Base-by-base conservation (phyloP, 495 filamentous ascomycete genomes). In the Amniculicola lignicola region DNA sequence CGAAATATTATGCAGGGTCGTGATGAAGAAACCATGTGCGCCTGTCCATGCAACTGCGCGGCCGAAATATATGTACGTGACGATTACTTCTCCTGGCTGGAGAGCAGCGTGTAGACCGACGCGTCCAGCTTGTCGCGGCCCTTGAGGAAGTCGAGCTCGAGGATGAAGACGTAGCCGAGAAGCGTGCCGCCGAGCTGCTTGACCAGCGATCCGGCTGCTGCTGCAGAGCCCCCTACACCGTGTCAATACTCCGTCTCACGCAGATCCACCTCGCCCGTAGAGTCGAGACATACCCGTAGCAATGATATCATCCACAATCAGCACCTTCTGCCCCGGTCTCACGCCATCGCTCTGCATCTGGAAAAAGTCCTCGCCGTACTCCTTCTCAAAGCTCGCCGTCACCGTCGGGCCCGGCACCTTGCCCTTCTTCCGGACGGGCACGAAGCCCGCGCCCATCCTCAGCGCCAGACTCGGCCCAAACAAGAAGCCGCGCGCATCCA, bases 241-340 rank as follows among this genome's bases (percentile, higher is more conserved):
- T 64, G 57, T 59, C 37, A 68, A 46, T 41, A 19, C 19, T 33
- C 27, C 45, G 3, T 47, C 22, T 9, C 37, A 18, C 29, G n/a
- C n/a, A 33, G 29, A 33, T 33, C 9, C 29, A n/a, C 29, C 29
- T 9, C 10, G 37, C 19, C 6, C 6, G 19, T 9, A 40, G 16
- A 18, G 16, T 19, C 16, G 16, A 12, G 37, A 71, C 84, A 69
- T 78, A 95, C 93, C 93, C 57, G 93, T 99, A 28, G 93, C 93
- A 72, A 99, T 97, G 64, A 99, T 92, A 69, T 99, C 93, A 69
- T 99, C 93, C 36, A 99, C 87, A 43, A 99, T 79, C 56, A 99
- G 71, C 16, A 96, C 92, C 68, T 82, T 86, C 79, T 95, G 89
- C 16, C 91, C 94, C 33, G 80, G 77, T 77, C 88, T 87, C 66